A percentile compares a stretch with the other conserved stretches of the same genome.
Conservation (phyloP, 352 stramenopile genomes). For the Globisporangium mamillatum region DNA sequence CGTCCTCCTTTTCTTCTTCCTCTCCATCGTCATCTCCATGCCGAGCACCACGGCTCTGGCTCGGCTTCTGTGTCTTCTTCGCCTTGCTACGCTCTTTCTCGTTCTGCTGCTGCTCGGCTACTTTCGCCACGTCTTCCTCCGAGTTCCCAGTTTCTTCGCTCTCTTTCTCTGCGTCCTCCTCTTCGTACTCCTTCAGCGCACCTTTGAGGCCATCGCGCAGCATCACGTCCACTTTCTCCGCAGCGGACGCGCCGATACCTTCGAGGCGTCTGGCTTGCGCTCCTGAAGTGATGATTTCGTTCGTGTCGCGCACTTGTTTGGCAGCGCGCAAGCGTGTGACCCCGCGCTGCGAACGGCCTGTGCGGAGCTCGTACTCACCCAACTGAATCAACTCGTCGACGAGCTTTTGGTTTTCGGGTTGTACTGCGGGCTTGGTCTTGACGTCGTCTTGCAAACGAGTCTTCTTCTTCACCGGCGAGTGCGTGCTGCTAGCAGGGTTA, state of each 20-base stretch:
- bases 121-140: not conserved
- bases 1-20: conserved; percentile 20
- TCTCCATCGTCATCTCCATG: not conserved
- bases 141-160: not conserved
- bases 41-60: not conserved
- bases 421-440: conserved; percentile 27
- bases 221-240: conserved; percentile 60
- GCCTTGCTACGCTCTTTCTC: not conserved
- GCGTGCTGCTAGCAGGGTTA: conserved; percentile 1
- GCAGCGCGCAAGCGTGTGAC: conserved; percentile 57
- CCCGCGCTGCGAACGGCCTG: conserved; percentile 47
- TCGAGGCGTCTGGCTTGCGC: conserved; percentile 54
- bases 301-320: conserved; percentile 42
- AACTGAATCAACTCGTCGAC: conserved; percentile 59
- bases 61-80: not conserved
- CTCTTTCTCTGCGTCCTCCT: conserved; percentile 20
- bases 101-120: not conserved
- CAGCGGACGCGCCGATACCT: conserved; percentile 39
- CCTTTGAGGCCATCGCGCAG: conserved; percentile 44
- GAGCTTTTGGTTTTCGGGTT: conserved; percentile 52
- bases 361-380: conserved; percentile 51
- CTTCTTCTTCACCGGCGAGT: conserved; percentile 35
- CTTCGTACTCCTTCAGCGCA: conserved; percentile 51
- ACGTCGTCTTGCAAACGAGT: conserved; percentile 42
- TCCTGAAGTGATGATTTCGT: conserved; percentile 49